Conservation (phyloP, 176 grass and related monocot genomes). For the Oryza australiensis region DNA sequence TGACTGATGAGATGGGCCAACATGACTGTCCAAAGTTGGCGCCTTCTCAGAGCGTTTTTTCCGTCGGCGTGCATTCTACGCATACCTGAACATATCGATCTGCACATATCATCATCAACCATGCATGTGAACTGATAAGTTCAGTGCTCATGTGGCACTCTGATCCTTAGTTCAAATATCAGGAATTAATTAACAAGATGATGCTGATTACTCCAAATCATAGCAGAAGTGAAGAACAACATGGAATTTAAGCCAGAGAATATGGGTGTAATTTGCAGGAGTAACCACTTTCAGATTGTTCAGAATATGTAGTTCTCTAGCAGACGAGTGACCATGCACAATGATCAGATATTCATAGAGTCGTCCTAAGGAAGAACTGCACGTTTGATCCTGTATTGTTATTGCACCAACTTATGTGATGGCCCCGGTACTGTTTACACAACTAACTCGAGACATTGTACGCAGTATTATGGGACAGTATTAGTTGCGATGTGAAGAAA, state of each 20-base stretch:
- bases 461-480: background rate
- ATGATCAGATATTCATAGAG: background rate
- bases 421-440: background rate
- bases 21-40: slow-evolving; percentile 3
- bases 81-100: background rate
- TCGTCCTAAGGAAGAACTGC: background rate
- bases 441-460: background rate
- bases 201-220: background rate
- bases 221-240: background rate
- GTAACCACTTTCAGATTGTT: background rate
- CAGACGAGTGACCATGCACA: background rate
- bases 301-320: background rate
- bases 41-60: background rate
- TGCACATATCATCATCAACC: background rate
- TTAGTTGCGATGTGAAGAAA: background rate
- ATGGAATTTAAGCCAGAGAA: background rate
- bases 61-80: background rate
- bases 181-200: background rate
- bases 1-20: slow-evolving; percentile 1
- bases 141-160: background rate
- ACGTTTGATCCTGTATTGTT: background rate
- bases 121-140: background rate
- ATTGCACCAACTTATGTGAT: background rate
- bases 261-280: background rate
- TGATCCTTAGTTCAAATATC: background rate